phyloP scores from a whole-genome alignment of 208 protist genomes.

The Trypanosomatidae sp. region DNA sequence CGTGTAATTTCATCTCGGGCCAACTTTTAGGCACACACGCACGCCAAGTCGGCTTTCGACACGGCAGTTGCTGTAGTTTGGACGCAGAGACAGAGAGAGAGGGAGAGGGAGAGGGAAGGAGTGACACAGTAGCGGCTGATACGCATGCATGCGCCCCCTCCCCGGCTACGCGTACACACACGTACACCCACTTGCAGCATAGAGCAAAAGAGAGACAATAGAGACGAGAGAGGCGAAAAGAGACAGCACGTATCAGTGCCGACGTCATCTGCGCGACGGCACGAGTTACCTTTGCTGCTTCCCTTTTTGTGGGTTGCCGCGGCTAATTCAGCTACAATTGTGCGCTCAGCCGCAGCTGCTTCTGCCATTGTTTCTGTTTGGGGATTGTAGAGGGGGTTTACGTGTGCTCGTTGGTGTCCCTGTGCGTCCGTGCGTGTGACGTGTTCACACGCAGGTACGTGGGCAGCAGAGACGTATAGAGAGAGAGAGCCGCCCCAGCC shows the following conservation, averaged over 20 bases:
- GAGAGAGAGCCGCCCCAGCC: not conserved
- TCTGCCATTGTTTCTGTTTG: not conserved
- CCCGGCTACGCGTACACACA: conserved; percentile 4
- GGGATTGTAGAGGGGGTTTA: not conserved
- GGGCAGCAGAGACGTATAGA: not conserved
- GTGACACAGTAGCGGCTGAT: not conserved
- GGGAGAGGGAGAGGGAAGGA: no score
- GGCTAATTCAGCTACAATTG: not conserved
- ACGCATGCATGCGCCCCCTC: not conserved
- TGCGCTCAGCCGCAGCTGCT: not conserved
- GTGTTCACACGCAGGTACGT: not conserved
- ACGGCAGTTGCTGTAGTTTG: not conserved
- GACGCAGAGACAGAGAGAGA: not conserved
- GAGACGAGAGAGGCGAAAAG: not conserved
- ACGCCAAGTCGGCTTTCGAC: not conserved
- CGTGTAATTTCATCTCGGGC: not conserved
- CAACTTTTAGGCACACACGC: not conserved
- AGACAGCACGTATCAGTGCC: not conserved
- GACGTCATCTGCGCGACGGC: not conserved
- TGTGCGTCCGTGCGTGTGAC: not conserved
- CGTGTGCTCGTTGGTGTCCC: not conserved
- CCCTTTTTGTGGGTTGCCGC: no score
- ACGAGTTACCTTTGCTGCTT: not conserved
- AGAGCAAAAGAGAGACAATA: not conserved
- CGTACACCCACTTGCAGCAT: not conserved